Evolutionary conservation across 495 filamentous ascomycete species (phyloP).

Genomic region (Cairneyella variabilis): DNA sequence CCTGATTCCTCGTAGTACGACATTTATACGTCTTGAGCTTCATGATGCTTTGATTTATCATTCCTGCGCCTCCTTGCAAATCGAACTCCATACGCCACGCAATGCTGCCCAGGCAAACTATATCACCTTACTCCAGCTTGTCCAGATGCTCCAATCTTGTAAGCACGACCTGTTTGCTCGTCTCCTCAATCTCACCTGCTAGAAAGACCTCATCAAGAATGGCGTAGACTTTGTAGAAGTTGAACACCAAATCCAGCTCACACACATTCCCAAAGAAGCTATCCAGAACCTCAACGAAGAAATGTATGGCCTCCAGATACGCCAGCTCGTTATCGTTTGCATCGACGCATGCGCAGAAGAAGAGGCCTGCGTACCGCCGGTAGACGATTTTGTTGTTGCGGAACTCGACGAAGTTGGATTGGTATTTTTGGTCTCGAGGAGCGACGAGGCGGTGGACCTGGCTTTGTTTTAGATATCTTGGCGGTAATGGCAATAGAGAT

Average conservation of each 20-base stretch:
- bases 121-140: conserved; percentile 69
- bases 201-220: conserved; percentile 97
- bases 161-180: conserved; percentile 94
- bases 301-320: conserved; percentile 96
- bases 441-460: conserved; percentile 96
- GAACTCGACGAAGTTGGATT: conserved; percentile 98
- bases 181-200: conserved; percentile 97
- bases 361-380: conserved; percentile 91
- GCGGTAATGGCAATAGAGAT: no score
- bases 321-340: conserved; percentile 98
- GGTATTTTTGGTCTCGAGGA: conserved; percentile 97
- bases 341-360: conserved; percentile 98
- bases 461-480: neutral
- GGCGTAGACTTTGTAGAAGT: conserved; percentile 97
- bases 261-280: conserved; percentile 99
- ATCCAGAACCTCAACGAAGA: conserved; percentile 98
- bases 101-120: neutral
- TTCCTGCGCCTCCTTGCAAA: no score
- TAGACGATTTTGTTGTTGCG: conserved; percentile 92
- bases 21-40: no score
- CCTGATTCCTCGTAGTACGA: no score
- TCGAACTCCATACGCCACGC: neutral
- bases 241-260: conserved; percentile 98
- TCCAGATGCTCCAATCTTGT: conserved; percentile 93
- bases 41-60: no score